These are phyloP conservation scores for Mycosphaerella sp. DNA, from an alignment of 2,329 filamentous ascomycete species.

Conservation along the genomic window DNA sequence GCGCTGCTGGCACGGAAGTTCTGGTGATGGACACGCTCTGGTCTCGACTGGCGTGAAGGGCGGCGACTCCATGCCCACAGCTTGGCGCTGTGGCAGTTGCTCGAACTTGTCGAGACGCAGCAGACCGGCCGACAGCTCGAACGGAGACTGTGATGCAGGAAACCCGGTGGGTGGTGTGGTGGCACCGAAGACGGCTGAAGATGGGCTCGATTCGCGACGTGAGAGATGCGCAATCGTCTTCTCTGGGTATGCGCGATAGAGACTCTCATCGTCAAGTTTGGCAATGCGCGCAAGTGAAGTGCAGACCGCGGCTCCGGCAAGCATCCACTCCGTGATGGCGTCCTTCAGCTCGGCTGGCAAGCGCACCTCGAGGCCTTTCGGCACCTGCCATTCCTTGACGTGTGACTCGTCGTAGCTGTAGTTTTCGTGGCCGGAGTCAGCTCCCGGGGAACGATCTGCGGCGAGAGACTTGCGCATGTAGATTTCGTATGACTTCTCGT, in stretches of 20 bases:
- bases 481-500: slow-evolving; percentile 21
- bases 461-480: slow-evolving; percentile 23
- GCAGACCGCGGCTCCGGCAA: slow-evolving; percentile 41
- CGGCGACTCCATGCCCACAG: slow-evolving; percentile 29
- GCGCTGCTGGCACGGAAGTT: slow-evolving; percentile 8
- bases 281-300: slow-evolving; percentile 37
- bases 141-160: slow-evolving; percentile 14
- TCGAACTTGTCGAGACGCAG: slow-evolving; percentile 18
- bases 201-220: slow-evolving; percentile 12
- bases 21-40: slow-evolving; percentile 20
- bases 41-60: slow-evolving; percentile 30
- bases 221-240: slow-evolving; percentile 18
- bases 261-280: slow-evolving; percentile 31
- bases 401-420: slow-evolving; percentile 35
- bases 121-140: slow-evolving; percentile 4
- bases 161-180: slow-evolving; percentile 16
- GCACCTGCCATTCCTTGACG: slow-evolving; percentile 36
- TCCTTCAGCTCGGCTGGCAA: slow-evolving; percentile 35
- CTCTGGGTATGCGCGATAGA: slow-evolving; percentile 30
- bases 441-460: slow-evolving; percentile 18
- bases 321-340: slow-evolving; percentile 35
- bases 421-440: slow-evolving; percentile 27
- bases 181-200: slow-evolving; percentile 6
- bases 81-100: slow-evolving; percentile 8
- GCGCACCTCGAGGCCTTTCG: slow-evolving; percentile 33